A percentile compares a stretch with the other conserved stretches of the same genome.
Conservation (phyloP, 1,139 yeast genomes). For the Lodderomyces parapsilosis region DNA sequence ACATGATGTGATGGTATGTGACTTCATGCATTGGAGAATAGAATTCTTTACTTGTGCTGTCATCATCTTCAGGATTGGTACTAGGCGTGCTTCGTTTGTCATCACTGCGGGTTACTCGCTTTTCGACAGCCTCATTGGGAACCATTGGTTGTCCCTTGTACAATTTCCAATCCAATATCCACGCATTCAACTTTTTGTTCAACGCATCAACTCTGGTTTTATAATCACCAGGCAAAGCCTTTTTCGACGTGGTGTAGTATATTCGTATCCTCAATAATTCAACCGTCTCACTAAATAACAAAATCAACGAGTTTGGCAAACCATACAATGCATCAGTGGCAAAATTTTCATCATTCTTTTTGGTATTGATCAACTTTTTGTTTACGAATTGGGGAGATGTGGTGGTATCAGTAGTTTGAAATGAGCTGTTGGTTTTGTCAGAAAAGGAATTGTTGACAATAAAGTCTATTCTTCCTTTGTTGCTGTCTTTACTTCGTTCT, state of each 20-base stretch:
- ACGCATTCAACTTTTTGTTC: conserved; percentile 51
- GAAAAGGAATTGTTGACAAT: conserved; percentile 35
- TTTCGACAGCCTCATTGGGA: conserved; percentile 4
- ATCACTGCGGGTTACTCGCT: neutral
- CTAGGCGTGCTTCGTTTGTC: neutral
- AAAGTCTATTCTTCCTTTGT: conserved; percentile 46
- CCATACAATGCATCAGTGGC: conserved; percentile 85
- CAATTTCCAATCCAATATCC: conserved; percentile 70
- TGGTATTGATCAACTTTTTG: conserved; percentile 44
- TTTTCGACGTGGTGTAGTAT: conserved; percentile 39
- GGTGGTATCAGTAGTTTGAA: conserved; percentile 4
- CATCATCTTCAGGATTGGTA: conserved; percentile 3
- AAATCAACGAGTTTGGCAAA: conserved; percentile 74
- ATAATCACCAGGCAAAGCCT: conserved; percentile 42
- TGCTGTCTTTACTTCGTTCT: conserved; percentile 3
- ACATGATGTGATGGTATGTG: conserved; percentile 77
- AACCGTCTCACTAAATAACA: conserved; percentile 70
- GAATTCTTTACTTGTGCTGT: conserved; percentile 24
- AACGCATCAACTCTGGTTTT: conserved; percentile 46
- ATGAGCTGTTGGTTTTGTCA: neutral
- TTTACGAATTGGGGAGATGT: conserved; percentile 45
- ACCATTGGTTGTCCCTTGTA: conserved; percentile 17
- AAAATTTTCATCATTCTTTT: conserved; percentile 52
- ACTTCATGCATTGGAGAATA: conserved; percentile 65
- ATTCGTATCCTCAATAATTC: conserved; percentile 62